Base-by-base conservation (phyloP, 75 land plant species). In the Selaginella moellendorffii region DNA sequence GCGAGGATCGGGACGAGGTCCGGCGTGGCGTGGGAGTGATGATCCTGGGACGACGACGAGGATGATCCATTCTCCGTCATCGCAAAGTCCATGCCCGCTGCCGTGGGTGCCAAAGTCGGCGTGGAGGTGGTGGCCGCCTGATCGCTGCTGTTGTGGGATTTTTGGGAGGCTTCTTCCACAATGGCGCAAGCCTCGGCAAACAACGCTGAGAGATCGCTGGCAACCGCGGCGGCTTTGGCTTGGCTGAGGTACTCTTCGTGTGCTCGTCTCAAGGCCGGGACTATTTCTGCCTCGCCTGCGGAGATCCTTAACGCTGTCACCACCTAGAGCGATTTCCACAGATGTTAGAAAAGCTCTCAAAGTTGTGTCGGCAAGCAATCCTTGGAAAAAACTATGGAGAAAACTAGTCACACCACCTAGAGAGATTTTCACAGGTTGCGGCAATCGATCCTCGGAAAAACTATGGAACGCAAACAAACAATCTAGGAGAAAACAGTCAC, bases 141-240 rank as follows among this genome's bases (percentile, higher is more conserved):
- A 14, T 36, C 14, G 46, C 14, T 5, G 46, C 10, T 14, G 14
- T 36, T 36, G 10, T 36, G 46, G 46, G 14, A 14, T 14, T 36
- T 36, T 14, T 14, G 46, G 28, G 83, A 78, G 52, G 64, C 64
- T 22, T 87, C n/a, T n/a, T n/a, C 96, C 29, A 81, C 79, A 30
- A 90, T 86, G 17, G 83, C 96, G 76, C 96, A 90, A n/a, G n/a
- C n/a, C 62, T 86, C 86, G 1, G 96, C 96, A 80, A 90, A 86
- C 62, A 90, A 63, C 21, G 87, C 68, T 23, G 90, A 84, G 25
- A 90, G 69, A 52, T 86, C 84, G 62, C 86, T 87, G 0, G 79
- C 81, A 31, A 69, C 81, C 63, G 71, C 67, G 64, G 63, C 73
- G 28, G 80, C 77, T 24, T 76, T 77, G 64, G 78, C 5, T 66